Base-by-base conservation (phyloP, 2,329 filamentous ascomycete species). In the Calonectria crousiana region DNA sequence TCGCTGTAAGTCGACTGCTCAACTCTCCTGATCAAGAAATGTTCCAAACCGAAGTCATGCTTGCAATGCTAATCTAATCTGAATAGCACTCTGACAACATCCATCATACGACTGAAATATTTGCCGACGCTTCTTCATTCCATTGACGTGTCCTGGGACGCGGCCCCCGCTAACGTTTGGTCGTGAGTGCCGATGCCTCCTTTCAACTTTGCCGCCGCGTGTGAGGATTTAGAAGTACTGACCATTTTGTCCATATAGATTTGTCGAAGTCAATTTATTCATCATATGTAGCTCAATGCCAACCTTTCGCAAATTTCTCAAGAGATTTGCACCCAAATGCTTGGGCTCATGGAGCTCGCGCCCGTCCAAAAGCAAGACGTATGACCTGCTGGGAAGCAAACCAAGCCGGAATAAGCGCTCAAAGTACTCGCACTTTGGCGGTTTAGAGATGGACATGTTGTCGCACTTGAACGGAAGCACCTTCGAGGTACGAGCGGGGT, bases 201-300 rank as follows among this genome's bases (percentile, higher is more conserved):
- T 11, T n/a, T 23, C 44, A 23, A 23, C 20, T 6, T 23, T 14
- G 4, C n/a, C 9, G 2, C 11, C 44, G 9, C 2, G 26, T 14
- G 13, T 10, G 36, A 18, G 6, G 26, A 79, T 80, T 13, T 28
- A 23, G 14, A 60, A 8, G 23, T 32, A 14, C 58, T 36, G 28
- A 11, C 56, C n/a, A n/a, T 36, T 73, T 47, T 72, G 49, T 28
- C 2, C 9, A 34, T 4, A 11, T 41, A 85, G 84, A 14, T 81
- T 85, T 65, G 72, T 86, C 38, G 85, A 86, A 71, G 81, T 80
- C 13, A 86, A 86, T 71, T 79, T 86, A 3, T 82, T 86, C 67
- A 78, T 86, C 72, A 84, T 86, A 68, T 86, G 84, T 78, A 83
- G 83, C 68, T 85, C 84, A 62, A 82, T 86, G 71, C 84, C 84